Evolutionary conservation across 164 flowering plant genomes (phyloP).

Genomic region (Litsea cubeba): DNA sequence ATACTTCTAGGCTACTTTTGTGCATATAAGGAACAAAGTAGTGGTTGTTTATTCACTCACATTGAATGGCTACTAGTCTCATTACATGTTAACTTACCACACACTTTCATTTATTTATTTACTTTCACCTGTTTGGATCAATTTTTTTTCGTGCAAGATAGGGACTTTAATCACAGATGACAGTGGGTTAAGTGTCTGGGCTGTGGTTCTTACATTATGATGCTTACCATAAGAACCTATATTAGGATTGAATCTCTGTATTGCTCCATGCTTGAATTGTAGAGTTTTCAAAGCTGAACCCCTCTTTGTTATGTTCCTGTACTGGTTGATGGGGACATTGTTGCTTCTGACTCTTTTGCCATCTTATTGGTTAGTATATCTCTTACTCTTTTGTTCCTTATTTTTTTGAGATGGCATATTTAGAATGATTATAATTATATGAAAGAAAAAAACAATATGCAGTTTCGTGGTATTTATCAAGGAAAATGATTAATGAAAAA

Average conservation of each 20-base stretch:
- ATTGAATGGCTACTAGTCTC: not conserved
- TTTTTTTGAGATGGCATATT: no score
- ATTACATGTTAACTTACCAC: no score
- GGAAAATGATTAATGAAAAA: no score
- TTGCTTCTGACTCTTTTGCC: slow-evolving; percentile 76
- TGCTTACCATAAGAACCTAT: no score
- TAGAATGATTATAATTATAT: no score
- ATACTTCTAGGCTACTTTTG: not conserved
- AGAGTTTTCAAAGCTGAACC: slow-evolving; percentile 76
- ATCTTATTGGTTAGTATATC: slow-evolving; percentile 54
- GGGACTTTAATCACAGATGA: not conserved
- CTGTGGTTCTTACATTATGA: no score
- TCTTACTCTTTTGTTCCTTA: not conserved
- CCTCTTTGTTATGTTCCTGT: slow-evolving; percentile 69
- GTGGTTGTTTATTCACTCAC: not conserved
- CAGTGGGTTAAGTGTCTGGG: not conserved
- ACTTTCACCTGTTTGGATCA: not conserved
- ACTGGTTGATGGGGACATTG: slow-evolving; percentile 64
- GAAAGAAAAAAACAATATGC: no score
- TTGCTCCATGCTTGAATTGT: not conserved
- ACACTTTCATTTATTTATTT: not conserved
- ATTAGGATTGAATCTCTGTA: no score
- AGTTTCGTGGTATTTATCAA: no score
- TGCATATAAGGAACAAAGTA: not conserved
- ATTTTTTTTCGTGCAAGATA: not conserved